Evolutionary conservation across 208 protist genomes (phyloP), one percentile per base, ranked within the genome.

Genomic region (Leishmania lainsoni): DNA sequence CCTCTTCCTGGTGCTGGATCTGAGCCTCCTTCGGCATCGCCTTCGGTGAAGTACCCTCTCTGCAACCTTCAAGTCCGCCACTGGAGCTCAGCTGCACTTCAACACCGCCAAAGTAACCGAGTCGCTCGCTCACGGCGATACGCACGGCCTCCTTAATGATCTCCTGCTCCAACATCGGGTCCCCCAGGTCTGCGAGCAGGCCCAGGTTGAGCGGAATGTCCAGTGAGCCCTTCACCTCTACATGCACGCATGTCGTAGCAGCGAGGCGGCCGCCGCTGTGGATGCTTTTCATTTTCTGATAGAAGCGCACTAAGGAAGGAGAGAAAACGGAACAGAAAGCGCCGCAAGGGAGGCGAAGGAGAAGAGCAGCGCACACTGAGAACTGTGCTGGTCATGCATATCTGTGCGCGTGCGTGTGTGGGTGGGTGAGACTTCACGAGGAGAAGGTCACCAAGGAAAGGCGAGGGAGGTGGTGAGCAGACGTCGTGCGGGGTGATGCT

Each of bases 81-180:
- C 81, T 79, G 59, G 75, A 66, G 61, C 76, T 85, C 51, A 90
- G 39, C 6, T 72, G 79, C 17, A 94, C 81, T 16, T 91, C 83
- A 29, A 94, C 78, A 22, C 71, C 77, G 45, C 93, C 90, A 80
- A 97, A 96, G 78, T 87, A 88, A 52, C 90, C 90, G 5, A 97
- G 79, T 39, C 83, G 81, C 78, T 97, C 92, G n/a, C 84, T 85
- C 42, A 97, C 87, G 0, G 90, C 86, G 29, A 96, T 81, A 14
- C 84, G 84, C 17, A 91, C 86, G 8, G 90, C 88, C 77, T 97
- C 94, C 76, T 87, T 75, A 32, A 95, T 63, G 20, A 97, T 93
- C 26, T 92, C 89, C 32, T 85, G 78, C 83, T 94, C 87, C 76
- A 97, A 68, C 32, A 86, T 48, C 9, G 86, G 80, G 69, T 97